Percentiles rank a stretch among this genome's conserved stretches.
Conservation (phyloP, 345 rosid species). For the Brassica juncea region DNA sequence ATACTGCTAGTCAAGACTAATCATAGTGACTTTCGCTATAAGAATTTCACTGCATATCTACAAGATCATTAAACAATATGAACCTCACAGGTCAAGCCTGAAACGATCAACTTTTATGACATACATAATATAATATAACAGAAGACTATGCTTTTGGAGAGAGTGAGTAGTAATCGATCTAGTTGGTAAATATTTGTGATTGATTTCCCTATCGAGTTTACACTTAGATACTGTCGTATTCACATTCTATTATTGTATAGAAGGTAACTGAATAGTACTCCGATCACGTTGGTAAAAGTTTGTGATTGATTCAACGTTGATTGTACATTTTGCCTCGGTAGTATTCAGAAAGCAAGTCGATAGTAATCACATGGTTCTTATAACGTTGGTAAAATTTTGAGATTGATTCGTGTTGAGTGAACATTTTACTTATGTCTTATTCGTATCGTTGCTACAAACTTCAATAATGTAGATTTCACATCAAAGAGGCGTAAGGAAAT, state of each 20-base stretch:
- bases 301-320: conserved; percentile 12
- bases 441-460: conserved; percentile 19
- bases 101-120: not conserved
- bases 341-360: not conserved
- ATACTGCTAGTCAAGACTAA: not conserved
- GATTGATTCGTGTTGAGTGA: not conserved
- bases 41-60: not conserved
- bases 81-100: not conserved
- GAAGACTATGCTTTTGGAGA: not conserved
- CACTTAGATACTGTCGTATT: not conserved
- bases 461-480: conserved; percentile 34
- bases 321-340: not conserved
- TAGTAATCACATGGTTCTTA: not conserved
- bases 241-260: conserved; percentile 3
- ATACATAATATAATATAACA: not conserved
- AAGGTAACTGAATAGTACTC: not conserved
- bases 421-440: not conserved
- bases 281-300: not conserved
- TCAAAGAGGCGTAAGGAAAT: conserved; percentile 34
- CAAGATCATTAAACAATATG: not conserved
- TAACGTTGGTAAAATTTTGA: not conserved
- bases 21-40: not conserved
- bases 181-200: conserved; percentile 7
- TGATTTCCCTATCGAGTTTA: not conserved
- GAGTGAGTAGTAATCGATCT: not conserved